Conservation (phyloP, 768 basidiomycete species). For the Lactifluus echinatus region DNA sequence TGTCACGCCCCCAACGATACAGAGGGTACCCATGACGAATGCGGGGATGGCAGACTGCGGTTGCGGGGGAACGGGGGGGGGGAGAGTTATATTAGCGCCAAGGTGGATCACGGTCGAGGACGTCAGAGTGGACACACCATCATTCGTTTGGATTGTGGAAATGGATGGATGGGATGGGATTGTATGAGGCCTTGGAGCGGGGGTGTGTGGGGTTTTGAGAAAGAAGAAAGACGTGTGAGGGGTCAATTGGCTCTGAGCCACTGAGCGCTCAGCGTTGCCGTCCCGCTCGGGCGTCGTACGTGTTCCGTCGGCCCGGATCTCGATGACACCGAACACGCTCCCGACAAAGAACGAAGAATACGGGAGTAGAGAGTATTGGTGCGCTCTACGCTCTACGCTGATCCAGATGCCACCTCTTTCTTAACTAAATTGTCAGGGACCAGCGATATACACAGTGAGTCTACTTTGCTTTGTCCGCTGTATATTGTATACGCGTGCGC, state of each 20-base stretch:
- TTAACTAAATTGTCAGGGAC: slow-evolving; percentile 59
- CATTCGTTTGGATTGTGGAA: neutral
- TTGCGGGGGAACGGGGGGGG: neutral
- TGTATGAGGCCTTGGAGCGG: too few species aligned
- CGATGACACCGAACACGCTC: slow-evolving; percentile 26
- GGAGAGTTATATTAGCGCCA: neutral
- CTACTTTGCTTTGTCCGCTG: neutral
- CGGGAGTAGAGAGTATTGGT: slow-evolving; percentile 64
- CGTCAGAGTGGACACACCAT: neutral
- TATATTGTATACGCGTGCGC: too few species aligned
- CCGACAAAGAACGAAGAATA: slow-evolving; percentile 65
- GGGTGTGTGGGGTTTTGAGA: neutral
- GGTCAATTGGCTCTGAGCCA: neutral
- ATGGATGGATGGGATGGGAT: too few species aligned
- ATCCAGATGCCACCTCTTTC: too few species aligned
- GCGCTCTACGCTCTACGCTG: slow-evolving; percentile 21
- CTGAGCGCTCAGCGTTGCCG: neutral
- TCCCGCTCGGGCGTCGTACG: neutral
- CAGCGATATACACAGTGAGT: slow-evolving; percentile 57
- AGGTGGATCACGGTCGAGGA: neutral
- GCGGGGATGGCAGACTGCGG: slow-evolving; percentile 73
- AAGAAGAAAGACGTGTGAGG: neutral
- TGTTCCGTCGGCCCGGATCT: neutral
- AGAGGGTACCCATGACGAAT: slow-evolving; percentile 66
- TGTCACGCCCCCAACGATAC: slow-evolving; percentile 66